Evolutionary conservation across 352 stramenopile species (phyloP).

Genomic region (Pythium brassicae): DNA sequence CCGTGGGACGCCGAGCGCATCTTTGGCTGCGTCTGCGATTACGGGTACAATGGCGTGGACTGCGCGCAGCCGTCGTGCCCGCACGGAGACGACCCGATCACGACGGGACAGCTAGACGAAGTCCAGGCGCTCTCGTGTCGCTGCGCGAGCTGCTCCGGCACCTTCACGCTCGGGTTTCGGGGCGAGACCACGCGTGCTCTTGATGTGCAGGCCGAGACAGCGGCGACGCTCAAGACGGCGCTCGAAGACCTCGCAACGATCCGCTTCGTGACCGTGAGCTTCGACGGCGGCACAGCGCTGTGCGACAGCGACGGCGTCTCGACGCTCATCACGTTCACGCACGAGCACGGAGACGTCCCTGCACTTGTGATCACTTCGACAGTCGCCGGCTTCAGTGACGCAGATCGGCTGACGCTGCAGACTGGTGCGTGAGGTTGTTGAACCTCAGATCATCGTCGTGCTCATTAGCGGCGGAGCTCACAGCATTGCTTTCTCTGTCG

Average conservation of each 20-base stretch:
- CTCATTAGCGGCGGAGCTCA: no score
- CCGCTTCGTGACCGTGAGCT: constrained; percentile 35
- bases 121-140: constrained; percentile 73
- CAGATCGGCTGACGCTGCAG: constrained; percentile 29
- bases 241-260: constrained; percentile 52
- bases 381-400: constrained; percentile 28
- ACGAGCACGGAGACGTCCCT: constrained; percentile 65
- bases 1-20: constrained; percentile 86
- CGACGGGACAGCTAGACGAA: constrained; percentile 68
- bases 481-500: no score
- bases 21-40: constrained; percentile 86
- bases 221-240: constrained; percentile 35
- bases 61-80: constrained; percentile 84
- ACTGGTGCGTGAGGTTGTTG: constrained; percentile 17
- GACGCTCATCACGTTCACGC: constrained; percentile 55
- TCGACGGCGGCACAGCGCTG: constrained; percentile 36
- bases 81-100: constrained; percentile 83
- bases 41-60: constrained; percentile 82
- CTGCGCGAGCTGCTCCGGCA: constrained; percentile 48
- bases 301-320: constrained; percentile 56
- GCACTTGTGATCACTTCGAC: constrained; percentile 29
- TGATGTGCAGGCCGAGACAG: constrained; percentile 34
- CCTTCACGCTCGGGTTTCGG: constrained; percentile 61
- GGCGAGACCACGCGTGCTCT: constrained; percentile 46
- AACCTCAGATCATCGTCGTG: no score